Evolutionary conservation across 129 eudicot species (phyloP).

Genomic region (Escallonia rubra): DNA sequence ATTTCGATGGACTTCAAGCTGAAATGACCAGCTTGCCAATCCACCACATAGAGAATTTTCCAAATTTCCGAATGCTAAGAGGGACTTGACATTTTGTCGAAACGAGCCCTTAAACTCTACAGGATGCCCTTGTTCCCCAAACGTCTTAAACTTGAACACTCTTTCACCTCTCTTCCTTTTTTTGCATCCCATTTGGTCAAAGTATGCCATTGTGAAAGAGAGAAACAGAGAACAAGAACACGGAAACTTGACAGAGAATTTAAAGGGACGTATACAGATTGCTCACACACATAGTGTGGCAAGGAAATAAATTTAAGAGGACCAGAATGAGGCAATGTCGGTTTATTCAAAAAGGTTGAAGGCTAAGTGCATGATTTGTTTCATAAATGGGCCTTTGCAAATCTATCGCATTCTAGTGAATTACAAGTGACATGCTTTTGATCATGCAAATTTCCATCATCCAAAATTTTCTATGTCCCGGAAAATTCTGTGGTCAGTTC

Average conservation of each 20-base stretch:
- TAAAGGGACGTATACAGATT: slow-evolving; percentile 28
- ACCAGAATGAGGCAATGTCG: not conserved
- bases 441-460: slow-evolving; percentile 31
- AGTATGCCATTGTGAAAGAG: slow-evolving; percentile 34
- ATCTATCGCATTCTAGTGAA: slow-evolving; percentile 46
- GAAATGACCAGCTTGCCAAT: slow-evolving; percentile 84
- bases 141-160: slow-evolving; percentile 76
- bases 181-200: slow-evolving; percentile 60
- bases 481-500: slow-evolving; percentile 58
- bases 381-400: slow-evolving; percentile 27
- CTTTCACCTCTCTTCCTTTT: slow-evolving; percentile 81
- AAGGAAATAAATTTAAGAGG: slow-evolving; percentile 19
- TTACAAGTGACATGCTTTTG: slow-evolving; percentile 52
- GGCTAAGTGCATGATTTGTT: slow-evolving; percentile 47
- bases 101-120: slow-evolving; percentile 65
- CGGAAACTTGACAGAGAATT: slow-evolving; percentile 20
- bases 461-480: slow-evolving; percentile 28
- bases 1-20: slow-evolving; percentile 79
- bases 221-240: not conserved
- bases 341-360: not conserved
- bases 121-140: slow-evolving; percentile 79
- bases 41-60: slow-evolving; percentile 43
- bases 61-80: slow-evolving; percentile 61
- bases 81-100: slow-evolving; percentile 63
- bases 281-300: slow-evolving; percentile 66